Evolutionary conservation across 2,329 filamentous ascomycete species (phyloP).

Genomic region (Ophiobolus disseminans): DNA sequence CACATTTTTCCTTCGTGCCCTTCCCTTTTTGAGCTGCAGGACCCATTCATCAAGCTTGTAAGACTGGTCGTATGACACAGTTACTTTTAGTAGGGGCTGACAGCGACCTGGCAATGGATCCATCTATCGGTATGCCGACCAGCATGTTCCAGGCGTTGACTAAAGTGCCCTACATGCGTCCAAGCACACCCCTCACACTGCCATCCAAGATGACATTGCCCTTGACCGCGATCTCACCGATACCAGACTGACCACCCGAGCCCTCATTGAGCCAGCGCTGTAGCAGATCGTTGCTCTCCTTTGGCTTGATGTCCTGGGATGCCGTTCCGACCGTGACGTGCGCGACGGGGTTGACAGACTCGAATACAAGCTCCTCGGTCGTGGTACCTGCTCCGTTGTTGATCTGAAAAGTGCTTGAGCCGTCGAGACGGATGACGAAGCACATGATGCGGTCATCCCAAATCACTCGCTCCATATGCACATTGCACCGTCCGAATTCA

Average conservation of each 20-base stretch:
- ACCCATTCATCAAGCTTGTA: no score
- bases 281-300: slow-evolving; percentile 89
- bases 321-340: slow-evolving; percentile 92
- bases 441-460: slow-evolving; percentile 91
- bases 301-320: slow-evolving; percentile 78
- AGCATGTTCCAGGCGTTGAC: no score
- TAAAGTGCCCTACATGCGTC: slow-evolving; percentile 28
- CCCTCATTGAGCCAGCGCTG: slow-evolving; percentile 73
- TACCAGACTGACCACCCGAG: slow-evolving; percentile 58
- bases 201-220: slow-evolving; percentile 65
- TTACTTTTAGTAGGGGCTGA: no score
- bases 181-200: slow-evolving; percentile 55
- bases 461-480: slow-evolving; percentile 72
- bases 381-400: slow-evolving; percentile 25
- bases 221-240: slow-evolving; percentile 61
- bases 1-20: no score
- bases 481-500: slow-evolving; percentile 68
- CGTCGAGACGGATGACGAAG: slow-evolving; percentile 73
- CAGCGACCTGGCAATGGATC: no score
- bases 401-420: slow-evolving; percentile 30
- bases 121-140: no score
- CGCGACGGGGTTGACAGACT: slow-evolving; percentile 77
- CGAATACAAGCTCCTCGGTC: slow-evolving; percentile 59
- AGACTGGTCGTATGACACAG: no score
- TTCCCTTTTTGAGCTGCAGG: no score